phyloP scores from a whole-genome alignment of 257 asterid species.

The Solanum appendiculatum region DNA sequence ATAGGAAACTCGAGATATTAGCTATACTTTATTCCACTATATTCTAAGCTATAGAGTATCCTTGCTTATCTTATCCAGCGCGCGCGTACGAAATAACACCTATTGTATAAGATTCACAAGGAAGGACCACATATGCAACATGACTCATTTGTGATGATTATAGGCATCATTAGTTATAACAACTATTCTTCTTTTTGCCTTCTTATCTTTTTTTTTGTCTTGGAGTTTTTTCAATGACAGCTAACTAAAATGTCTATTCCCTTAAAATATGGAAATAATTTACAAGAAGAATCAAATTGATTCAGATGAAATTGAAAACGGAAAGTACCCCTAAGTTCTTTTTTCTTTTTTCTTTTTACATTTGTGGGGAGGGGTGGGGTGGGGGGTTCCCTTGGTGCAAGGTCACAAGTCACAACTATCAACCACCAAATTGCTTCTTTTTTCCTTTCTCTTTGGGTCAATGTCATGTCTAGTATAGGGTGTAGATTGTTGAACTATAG shows the following conservation, averaged over 20 bases:
- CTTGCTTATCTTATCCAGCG: neutral
- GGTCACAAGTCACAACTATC: neutral
- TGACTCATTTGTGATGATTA: conserved; percentile 40
- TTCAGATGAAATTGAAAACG: neutral
- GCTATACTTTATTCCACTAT: no score
- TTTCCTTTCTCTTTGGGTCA: neutral
- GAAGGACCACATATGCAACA: conserved; percentile 35
- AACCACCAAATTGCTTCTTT: neutral
- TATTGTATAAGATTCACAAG: conserved; percentile 14
- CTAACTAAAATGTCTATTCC: neutral
- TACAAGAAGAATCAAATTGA: neutral
- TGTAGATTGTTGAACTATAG: neutral
- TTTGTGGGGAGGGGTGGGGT: neutral
- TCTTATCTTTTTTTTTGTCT: conserved; percentile 4
- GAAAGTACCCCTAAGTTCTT: neutral
- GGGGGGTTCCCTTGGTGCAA: neutral
- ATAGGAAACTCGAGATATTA: neutral
- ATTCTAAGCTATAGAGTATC: no score
- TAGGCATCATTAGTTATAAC: conserved; percentile 35
- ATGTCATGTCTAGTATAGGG: neutral
- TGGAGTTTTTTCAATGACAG: neutral
- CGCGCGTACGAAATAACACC: neutral
- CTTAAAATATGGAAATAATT: neutral
- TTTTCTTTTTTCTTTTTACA: neutral
- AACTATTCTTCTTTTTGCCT: conserved; percentile 11